Percentiles rank a stretch among this genome's conserved stretches.
These are phyloP conservation scores for Eucalyptus rudis DNA, from an alignment of 345 rosid species.

Conservation along the genomic window DNA sequence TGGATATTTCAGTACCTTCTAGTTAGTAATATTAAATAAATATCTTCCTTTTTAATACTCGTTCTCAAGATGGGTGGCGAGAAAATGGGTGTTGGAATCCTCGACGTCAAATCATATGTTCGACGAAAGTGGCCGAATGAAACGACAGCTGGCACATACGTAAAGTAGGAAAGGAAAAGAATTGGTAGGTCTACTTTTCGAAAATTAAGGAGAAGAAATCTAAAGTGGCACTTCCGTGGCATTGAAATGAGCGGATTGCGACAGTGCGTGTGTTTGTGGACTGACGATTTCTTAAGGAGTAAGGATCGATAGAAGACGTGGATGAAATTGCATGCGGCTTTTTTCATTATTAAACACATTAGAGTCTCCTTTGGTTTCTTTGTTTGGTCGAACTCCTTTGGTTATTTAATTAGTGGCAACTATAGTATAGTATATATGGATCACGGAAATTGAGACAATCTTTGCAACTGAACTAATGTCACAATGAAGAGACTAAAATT, in stretches of 20 bases:
- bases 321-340: background rate
- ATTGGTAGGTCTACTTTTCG: background rate
- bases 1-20: background rate
- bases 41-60: background rate
- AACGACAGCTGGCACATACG: background rate
- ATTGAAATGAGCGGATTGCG: background rate
- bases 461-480: background rate
- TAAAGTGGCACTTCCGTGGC: background rate
- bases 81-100: background rate
- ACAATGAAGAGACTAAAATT: background rate
- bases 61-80: background rate
- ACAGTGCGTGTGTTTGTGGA: background rate
- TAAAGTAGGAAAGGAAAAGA: background rate
- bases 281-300: background rate
- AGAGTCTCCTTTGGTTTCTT: background rate
- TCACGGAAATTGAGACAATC: background rate
- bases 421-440: background rate
- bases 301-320: background rate
- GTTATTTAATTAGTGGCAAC: too few species aligned
- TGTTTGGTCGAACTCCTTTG: too few species aligned
- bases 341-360: background rate
- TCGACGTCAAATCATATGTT: background rate
- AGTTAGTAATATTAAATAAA: background rate
- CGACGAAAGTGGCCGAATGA: background rate
- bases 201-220: background rate